phyloP scores from a whole-genome alignment of 208 protist genomes.

The Herpetomonas samuelpessoai region DNA sequence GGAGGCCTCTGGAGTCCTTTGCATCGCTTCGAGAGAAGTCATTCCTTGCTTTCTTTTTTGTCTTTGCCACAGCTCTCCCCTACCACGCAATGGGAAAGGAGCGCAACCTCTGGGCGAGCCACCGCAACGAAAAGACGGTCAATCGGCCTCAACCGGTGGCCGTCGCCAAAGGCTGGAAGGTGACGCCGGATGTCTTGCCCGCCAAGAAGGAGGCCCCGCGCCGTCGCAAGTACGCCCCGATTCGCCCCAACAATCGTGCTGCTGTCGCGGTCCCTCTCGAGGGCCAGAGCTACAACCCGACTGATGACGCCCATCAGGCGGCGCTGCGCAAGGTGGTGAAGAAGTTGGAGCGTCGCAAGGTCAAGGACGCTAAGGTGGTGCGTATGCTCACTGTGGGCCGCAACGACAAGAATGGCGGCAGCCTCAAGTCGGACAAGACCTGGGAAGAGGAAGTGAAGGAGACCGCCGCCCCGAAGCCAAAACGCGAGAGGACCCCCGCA shows the following conservation, averaged over 20 bases:
- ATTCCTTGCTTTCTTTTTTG: constrained; percentile 10
- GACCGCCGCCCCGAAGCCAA: constrained; percentile 18
- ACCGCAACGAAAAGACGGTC: constrained; percentile 38
- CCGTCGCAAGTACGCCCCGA: constrained; percentile 70
- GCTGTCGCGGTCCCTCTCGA: constrained; percentile 65
- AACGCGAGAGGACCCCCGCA: constrained; percentile 13
- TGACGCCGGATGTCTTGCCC: constrained; percentile 60
- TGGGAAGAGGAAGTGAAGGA: constrained; percentile 82
- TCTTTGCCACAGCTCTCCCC: constrained; percentile 4
- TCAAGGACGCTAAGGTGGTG: constrained; percentile 70
- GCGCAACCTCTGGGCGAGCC: constrained; percentile 64
- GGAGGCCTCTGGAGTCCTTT: too few species aligned
- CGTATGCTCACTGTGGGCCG: constrained; percentile 61
- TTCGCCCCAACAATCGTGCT: constrained; percentile 76
- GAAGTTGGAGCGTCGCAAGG: constrained; percentile 61
- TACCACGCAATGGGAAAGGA: constrained; percentile 27
- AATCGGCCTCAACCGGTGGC: constrained; percentile 47
- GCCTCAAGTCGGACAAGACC: constrained; percentile 64
- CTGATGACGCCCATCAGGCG: constrained; percentile 69
- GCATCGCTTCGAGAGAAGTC: too few species aligned
- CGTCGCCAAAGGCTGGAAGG: constrained; percentile 53
- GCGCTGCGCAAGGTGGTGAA: constrained; percentile 57
- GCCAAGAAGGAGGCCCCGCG: constrained; percentile 51
- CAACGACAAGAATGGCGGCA: constrained; percentile 40
- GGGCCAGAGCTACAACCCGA: constrained; percentile 88